Percentiles rank a stretch among this genome's conserved stretches.
Evolutionary conservation across 2,329 filamentous ascomycete species (phyloP).

Genomic region (Botrytis deweyae): DNA sequence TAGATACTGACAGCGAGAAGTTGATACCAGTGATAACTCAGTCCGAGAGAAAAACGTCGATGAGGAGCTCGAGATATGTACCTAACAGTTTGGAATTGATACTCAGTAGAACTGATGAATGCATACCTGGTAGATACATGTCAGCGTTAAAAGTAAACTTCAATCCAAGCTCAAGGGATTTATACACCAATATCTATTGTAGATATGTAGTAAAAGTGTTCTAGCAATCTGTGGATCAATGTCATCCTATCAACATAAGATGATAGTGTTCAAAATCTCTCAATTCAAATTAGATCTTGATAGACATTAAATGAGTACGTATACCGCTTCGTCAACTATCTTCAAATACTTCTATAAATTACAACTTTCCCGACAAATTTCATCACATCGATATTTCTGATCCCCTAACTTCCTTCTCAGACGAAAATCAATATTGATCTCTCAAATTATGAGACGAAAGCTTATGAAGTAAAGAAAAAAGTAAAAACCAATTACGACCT

Average conservation of each 20-base stretch:
- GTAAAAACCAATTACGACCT: not conserved
- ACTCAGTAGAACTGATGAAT: not conserved
- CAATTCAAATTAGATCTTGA: not conserved
- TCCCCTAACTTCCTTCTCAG: not conserved
- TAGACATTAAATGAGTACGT: not conserved
- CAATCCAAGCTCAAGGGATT: not conserved
- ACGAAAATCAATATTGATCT: rapidly evolving
- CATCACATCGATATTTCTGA: not conserved
- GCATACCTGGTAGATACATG: not conserved
- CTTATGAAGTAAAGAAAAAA: not conserved
- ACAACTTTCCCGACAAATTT: not conserved
- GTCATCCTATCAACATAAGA: not conserved
- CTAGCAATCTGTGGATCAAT: not conserved
- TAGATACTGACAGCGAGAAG: not conserved
- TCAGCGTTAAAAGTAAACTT: not conserved
- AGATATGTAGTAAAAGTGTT: not conserved
- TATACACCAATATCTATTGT: not conserved
- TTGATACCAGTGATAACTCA: not conserved
- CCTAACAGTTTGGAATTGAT: not conserved
- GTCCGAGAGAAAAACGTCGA: not conserved
- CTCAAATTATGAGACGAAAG: not conserved
- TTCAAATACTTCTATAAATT: not conserved
- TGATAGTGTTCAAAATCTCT: not conserved
- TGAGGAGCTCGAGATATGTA: not conserved
- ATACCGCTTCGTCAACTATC: not conserved